Percentiles rank a stretch among this genome's conserved stretches.
Conservation (phyloP, 2,329 filamentous ascomycete species). For the Ceratocystis huliohia region DNA sequence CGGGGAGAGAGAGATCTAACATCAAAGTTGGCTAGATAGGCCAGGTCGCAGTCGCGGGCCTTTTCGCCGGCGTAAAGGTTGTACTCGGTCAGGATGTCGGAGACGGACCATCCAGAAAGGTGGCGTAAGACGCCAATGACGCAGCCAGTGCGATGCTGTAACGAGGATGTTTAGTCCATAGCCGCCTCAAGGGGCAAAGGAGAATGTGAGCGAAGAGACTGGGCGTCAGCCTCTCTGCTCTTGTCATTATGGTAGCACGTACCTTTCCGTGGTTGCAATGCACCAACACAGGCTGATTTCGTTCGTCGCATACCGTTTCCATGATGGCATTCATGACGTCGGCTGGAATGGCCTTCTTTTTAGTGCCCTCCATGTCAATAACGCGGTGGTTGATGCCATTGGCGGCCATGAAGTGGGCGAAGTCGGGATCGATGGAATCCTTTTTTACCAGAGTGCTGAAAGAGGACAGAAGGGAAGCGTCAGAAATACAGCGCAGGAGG, state of each 20-base stretch:
- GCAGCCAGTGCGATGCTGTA: slow-evolving; percentile 74
- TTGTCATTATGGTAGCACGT: slow-evolving; percentile 22
- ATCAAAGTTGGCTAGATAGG: slow-evolving; percentile 44
- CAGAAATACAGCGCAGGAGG: neutral
- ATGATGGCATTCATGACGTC: slow-evolving; percentile 59
- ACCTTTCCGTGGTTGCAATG: slow-evolving; percentile 90
- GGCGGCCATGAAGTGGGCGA: slow-evolving; percentile 48
- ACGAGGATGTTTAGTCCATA: neutral
- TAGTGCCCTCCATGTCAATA: slow-evolving; percentile 77
- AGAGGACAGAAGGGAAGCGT: neutral
- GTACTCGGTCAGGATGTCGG: slow-evolving; percentile 60
- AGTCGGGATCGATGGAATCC: slow-evolving; percentile 41
- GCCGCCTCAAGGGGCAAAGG: neutral
- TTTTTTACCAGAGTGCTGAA: slow-evolving; percentile 50
- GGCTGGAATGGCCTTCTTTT: slow-evolving; percentile 58
- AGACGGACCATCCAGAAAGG: slow-evolving; percentile 52
- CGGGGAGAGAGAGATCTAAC: slow-evolving; percentile 22
- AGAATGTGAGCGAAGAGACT: neutral
- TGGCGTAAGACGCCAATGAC: slow-evolving; percentile 71
- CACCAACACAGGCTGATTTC: slow-evolving; percentile 68
- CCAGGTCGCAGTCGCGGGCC: slow-evolving; percentile 45
- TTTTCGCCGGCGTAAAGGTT: slow-evolving; percentile 49
- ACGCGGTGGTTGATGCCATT: slow-evolving; percentile 60
- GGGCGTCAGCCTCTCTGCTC: neutral
- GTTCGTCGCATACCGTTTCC: slow-evolving; percentile 53